These are phyloP conservation scores for Eremomyces bilateralis DNA, from an alignment of 495 filamentous ascomycete species.

Conservation along the genomic window DNA sequence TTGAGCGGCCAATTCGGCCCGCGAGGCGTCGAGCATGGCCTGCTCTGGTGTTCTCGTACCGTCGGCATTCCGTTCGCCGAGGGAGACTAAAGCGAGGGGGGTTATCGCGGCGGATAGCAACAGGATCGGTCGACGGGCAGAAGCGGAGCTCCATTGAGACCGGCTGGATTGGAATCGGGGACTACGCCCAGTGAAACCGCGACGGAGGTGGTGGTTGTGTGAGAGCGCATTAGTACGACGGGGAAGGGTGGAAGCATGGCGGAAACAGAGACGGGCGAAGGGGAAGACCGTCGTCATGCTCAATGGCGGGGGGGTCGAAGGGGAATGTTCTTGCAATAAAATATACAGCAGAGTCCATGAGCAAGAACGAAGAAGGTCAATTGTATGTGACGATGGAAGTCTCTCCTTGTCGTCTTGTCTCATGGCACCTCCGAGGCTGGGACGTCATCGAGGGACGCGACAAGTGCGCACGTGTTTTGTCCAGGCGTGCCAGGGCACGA, in stretches of 20 bases:
- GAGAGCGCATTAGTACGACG: constrained; percentile 3
- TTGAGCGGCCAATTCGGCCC: constrained; percentile 47
- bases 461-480: too few relatives aligned
- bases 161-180: neutral
- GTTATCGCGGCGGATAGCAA: constrained; percentile 21
- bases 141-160: neutral
- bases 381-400: too few relatives aligned
- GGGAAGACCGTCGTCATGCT: constrained; percentile 36
- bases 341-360: too few relatives aligned
- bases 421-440: too few relatives aligned
- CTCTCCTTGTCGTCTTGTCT: too few relatives aligned
- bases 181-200: constrained; percentile 11
- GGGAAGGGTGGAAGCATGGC: constrained; percentile 13
- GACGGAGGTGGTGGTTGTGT: constrained; percentile 14
- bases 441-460: too few relatives aligned
- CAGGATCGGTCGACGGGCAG: neutral
- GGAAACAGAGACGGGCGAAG: constrained; percentile 31
- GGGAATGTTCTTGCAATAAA: too few relatives aligned
- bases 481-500: too few relatives aligned
- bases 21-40: constrained; percentile 67
- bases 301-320: too few relatives aligned
- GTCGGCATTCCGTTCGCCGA: constrained; percentile 31
- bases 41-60: constrained; percentile 55
- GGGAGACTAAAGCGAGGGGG: constrained; percentile 47
- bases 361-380: too few relatives aligned